Percentiles rank a stretch among this genome's conserved stretches.
Evolutionary conservation across 768 basidiomycete species (phyloP).

Genomic region (Tricholoma sp.): DNA sequence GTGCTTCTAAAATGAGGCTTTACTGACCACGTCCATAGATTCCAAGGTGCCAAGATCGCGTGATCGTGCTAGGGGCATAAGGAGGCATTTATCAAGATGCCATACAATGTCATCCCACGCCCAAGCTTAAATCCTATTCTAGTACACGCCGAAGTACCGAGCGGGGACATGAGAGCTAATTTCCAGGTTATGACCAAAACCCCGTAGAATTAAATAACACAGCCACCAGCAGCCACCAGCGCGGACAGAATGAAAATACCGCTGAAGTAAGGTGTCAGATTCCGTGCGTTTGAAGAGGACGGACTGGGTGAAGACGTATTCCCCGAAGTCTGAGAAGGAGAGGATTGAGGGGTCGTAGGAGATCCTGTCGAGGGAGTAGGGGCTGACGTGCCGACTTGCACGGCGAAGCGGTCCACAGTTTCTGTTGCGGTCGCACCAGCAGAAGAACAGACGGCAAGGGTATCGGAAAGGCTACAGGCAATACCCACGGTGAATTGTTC

Average conservation of each 20-base stretch:
- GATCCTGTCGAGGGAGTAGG: background rate
- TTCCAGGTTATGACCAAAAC: background rate
- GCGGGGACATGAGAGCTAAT: background rate
- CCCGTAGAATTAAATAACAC: background rate
- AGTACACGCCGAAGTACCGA: constrained; percentile 5
- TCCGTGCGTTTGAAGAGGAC: constrained; percentile 7
- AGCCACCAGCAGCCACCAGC: constrained; percentile 4
- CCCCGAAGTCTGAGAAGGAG: constrained; percentile 13
- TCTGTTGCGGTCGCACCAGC: constrained; percentile 15
- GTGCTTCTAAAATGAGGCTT: background rate
- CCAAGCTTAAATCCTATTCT: constrained; percentile 15
- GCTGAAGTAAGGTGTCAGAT: constrained; percentile 6
- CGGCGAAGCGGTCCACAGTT: constrained; percentile 6
- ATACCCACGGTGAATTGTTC: constrained; percentile 12
- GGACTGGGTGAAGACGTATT: constrained; percentile 12
- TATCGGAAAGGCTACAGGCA: constrained; percentile 14
- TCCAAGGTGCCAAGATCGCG: background rate
- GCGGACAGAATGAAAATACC: constrained; percentile 6
- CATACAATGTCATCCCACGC: background rate
- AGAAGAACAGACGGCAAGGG: constrained; percentile 18
- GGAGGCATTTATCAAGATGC: background rate
- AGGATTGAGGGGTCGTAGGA: constrained; percentile 2
- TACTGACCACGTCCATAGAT: background rate
- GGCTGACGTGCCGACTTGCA: constrained; percentile 16
- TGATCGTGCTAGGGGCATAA: background rate